Percentiles rank a stretch among this genome's conserved stretches.
Conservation (phyloP, 345 rosid genomes). For the Sisymbrium altissimum region DNA sequence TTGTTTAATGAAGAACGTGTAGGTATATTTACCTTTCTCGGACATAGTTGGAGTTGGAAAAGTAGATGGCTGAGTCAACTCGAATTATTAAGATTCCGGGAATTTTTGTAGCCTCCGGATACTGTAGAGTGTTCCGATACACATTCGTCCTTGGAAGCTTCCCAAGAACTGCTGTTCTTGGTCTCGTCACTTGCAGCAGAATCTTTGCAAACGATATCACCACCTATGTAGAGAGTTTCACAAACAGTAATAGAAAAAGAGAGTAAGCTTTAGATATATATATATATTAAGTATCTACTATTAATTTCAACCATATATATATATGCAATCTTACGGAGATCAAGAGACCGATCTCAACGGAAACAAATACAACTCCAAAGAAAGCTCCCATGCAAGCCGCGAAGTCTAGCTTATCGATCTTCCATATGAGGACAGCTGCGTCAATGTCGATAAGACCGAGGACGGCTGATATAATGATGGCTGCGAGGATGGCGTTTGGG, state of each 20-base stretch:
- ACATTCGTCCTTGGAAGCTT: constrained; percentile 60
- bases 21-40: constrained; percentile 57
- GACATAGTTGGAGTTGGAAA: constrained; percentile 80
- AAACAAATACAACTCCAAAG: constrained; percentile 61
- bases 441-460: constrained; percentile 56
- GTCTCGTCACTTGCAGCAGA: constrained; percentile 83
- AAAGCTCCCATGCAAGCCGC: constrained; percentile 78
- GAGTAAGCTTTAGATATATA: not conserved
- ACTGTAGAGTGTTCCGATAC: constrained; percentile 64
- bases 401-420: constrained; percentile 77
- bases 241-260: not conserved
- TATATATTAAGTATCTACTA: not conserved
- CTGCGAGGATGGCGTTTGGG: constrained; percentile 65
- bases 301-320: not conserved
- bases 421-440: constrained; percentile 65
- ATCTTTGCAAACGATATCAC: constrained; percentile 76
- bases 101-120: constrained; percentile 63
- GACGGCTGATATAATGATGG: constrained; percentile 78
- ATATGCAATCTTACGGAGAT: constrained; percentile 45
- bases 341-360: constrained; percentile 70
- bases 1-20: not conserved
- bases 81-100: constrained; percentile 72
- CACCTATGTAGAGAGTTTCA: constrained; percentile 39
- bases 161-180: constrained; percentile 66
- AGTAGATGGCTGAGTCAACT: constrained; percentile 86